Conservation (phyloP, 805 yeast genomes). For the Kodamaea leandrae region DNA sequence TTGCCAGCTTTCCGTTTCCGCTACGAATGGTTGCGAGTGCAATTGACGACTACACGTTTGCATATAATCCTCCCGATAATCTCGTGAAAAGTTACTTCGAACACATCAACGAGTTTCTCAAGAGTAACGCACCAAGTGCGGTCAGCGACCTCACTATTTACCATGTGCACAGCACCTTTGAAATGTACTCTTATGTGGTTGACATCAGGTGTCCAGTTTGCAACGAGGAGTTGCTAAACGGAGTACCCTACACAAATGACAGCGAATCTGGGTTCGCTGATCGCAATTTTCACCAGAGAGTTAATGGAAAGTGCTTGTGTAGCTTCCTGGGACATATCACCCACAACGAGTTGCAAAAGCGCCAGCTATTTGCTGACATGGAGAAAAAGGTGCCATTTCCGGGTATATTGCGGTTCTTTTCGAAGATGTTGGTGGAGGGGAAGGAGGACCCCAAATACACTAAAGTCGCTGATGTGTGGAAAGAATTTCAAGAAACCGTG, state of each 20-base stretch:
- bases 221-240: neutral
- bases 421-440: too few relatives aligned
- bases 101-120: too few relatives aligned
- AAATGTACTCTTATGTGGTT: conserved; percentile 3
- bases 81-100: conserved; percentile 8
- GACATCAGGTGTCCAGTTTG: conserved; percentile 5
- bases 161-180: conserved; percentile 1
- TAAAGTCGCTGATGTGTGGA: too few relatives aligned
- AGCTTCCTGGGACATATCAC: conserved; percentile 10
- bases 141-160: too few relatives aligned
- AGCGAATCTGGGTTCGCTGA: conserved; percentile 16
- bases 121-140: too few relatives aligned
- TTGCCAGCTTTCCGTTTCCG: conserved; percentile 21
- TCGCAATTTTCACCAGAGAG: conserved; percentile 6
- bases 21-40: conserved; percentile 10
- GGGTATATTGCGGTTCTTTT: neutral
- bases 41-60: conserved; percentile 14
- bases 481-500: too few relatives aligned
- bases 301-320: conserved; percentile 1
- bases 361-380: conserved; percentile 10
- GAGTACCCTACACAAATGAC: conserved; percentile 13
- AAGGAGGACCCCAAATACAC: too few relatives aligned
- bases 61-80: conserved; percentile 10
- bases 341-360: conserved; percentile 19
- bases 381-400: neutral